Base-by-base conservation (phyloP, 169 alveolate genomes). In the Eimeria praecox region DNA sequence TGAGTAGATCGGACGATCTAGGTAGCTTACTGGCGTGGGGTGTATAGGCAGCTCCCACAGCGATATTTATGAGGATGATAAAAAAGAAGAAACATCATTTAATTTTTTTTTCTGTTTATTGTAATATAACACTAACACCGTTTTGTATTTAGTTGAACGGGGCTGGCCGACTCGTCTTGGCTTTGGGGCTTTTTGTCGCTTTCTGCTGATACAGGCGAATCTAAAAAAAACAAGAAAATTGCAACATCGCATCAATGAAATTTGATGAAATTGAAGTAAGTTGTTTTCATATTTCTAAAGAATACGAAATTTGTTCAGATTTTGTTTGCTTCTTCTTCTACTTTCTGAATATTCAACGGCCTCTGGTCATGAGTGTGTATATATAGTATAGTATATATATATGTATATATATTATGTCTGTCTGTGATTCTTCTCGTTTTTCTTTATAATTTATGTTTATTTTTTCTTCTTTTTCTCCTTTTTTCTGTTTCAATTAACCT, bases 121-220 rank as follows among this genome's bases (percentile, higher is more conserved):
- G 12, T 10, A 9, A 30, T 1, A 73, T 18, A 73, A 73, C 5
- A 5, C 42, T 64, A 22, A 64, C 59, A 49, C 12, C 20, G 59
- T 49, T 49, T 49, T 49, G 59, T 49, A 49, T 49, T 49, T 12
- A 5, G 20, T 64, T 27, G 35, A 16, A 73, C 54, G 83, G 83
- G 83, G 83, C 83, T 73, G 83, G 44, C 38, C 38, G 77, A 64
- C 77, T 73, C n/a, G 83, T 73, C 44, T 73, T 20, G 20, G 44
- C 14, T 73, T 73, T n/a, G 83, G 83, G 83, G 83, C 83, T 73
- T 24, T 22, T 49, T 73, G 83, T 33, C 49, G 44, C 24, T 73
- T 33, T 73, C 38, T n/a, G 10, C 49, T 73, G 27, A 18, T 73
- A 27, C 42, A 6, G n/a, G 12, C n/a, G 4, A 14, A 10, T 4